A percentile compares a stretch with the other conserved stretches of the same genome.
Evolutionary conservation across 805 yeast species (phyloP).

Genomic region (Ogataea methylovora): DNA sequence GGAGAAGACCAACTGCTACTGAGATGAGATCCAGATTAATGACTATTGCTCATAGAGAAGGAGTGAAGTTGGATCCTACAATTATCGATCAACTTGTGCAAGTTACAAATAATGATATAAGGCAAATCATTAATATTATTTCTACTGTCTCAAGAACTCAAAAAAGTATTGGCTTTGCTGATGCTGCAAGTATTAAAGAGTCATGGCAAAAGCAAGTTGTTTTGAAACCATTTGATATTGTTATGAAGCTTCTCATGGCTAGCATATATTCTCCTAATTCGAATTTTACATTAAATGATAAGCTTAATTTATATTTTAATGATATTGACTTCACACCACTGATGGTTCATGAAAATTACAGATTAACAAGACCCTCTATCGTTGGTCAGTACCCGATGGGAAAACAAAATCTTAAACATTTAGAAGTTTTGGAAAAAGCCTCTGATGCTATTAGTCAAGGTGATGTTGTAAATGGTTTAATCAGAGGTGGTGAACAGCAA

Average conservation of each 20-base stretch:
- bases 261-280: conserved; percentile 47
- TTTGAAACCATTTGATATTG: conserved; percentile 87
- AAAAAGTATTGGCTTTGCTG: conserved; percentile 51
- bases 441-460: conserved; percentile 83
- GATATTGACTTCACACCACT: conserved; percentile 92
- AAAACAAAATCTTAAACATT: conserved; percentile 39
- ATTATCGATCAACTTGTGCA: conserved; percentile 79
- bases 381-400: conserved; percentile 12
- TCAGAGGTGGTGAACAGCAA: conserved; percentile 86
- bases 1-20: conserved; percentile 80
- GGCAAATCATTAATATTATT: conserved; percentile 86
- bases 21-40: conserved; percentile 78
- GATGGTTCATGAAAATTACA: conserved; percentile 93
- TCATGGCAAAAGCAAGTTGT: conserved; percentile 89
- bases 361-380: conserved; percentile 50
- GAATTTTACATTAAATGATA: conserved; percentile 61
- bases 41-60: conserved; percentile 86
- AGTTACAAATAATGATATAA: conserved; percentile 82
- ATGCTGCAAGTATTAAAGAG: conserved; percentile 52
- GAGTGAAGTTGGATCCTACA: conserved; percentile 69
- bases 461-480: conserved; percentile 72
- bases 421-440: conserved; percentile 64
- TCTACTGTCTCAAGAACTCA: conserved; percentile 78
- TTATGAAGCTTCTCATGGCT: conserved; percentile 57
- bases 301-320: conserved; percentile 83